Percentiles rank a stretch among this genome's conserved stretches.
Conservation (phyloP, 108 stramenopile species). For the Pinguiococcus pyrenoidosus region DNA sequence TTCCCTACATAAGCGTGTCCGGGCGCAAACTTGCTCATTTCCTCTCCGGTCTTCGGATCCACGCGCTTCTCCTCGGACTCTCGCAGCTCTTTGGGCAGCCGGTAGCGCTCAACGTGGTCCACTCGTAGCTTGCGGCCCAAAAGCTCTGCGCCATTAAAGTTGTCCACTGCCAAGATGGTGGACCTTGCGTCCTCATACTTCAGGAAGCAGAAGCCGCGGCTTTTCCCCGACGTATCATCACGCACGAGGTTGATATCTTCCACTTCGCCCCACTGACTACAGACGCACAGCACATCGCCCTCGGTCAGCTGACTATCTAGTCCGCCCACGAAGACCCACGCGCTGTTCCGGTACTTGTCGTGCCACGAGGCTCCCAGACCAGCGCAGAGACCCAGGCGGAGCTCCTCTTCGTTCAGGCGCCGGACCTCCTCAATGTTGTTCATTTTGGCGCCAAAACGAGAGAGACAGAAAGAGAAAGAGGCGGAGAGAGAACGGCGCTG, state of each 20-base stretch:
- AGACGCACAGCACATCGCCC: slow-evolving; percentile 86
- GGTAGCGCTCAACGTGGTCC: slow-evolving; percentile 92
- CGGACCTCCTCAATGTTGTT: slow-evolving; percentile 40
- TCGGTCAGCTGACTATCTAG: slow-evolving; percentile 70
- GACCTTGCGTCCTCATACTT: slow-evolving; percentile 52
- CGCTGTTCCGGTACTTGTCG: slow-evolving; percentile 64
- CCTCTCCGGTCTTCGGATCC: slow-evolving; percentile 9
- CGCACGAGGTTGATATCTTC: slow-evolving; percentile 89
- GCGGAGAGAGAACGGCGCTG: no score
- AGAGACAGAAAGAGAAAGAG: no score
- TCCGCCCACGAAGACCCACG: slow-evolving; percentile 92
- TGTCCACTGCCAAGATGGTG: slow-evolving; percentile 94
- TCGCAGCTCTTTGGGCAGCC: slow-evolving; percentile 69
- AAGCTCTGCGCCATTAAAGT: slow-evolving; percentile 61
- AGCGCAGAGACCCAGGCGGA: slow-evolving; percentile 59
- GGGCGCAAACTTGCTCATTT: slow-evolving; percentile 26
- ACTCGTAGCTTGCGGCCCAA: slow-evolving; percentile 71
- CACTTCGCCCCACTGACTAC: slow-evolving; percentile 71
- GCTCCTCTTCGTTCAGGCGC: slow-evolving; percentile 74
- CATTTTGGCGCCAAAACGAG: no score
- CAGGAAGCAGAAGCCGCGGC: slow-evolving; percentile 31
- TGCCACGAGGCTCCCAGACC: slow-evolving; percentile 90
- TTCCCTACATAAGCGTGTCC: slow-evolving; percentile 78
- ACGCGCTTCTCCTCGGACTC: slow-evolving; percentile 33
- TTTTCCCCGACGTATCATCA: slow-evolving; percentile 79